Evolutionary conservation across 108 stramenopile genomes (phyloP).

Genomic region (Aurantiochytrium sp.): DNA sequence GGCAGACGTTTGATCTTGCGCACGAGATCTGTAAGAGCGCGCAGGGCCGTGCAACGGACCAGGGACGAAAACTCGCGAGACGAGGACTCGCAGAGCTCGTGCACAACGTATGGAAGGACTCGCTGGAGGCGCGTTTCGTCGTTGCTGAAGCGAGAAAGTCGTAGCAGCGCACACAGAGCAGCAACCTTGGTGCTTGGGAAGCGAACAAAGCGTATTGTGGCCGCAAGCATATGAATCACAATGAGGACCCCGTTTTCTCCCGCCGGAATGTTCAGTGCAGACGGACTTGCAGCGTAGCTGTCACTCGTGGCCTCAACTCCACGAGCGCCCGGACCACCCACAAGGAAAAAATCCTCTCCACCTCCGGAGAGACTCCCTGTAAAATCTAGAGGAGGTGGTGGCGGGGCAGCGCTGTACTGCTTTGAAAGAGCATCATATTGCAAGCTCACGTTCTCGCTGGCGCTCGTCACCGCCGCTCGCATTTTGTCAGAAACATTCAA

Average conservation of each 20-base stretch:
- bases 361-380: neutral
- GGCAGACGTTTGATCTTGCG: constrained; percentile 64
- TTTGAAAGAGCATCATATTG: neutral
- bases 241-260: constrained; percentile 35
- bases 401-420: neutral
- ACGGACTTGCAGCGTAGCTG: neutral
- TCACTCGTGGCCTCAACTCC: neutral
- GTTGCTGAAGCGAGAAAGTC: constrained; percentile 59
- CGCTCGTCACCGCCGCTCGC: neutral
- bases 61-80: constrained; percentile 33
- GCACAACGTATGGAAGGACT: constrained; percentile 75
- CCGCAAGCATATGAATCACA: constrained; percentile 70
- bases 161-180: constrained; percentile 69
- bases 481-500: neutral
- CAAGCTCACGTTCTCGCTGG: neutral
- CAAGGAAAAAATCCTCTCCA: neutral
- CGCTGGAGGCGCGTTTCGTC: constrained; percentile 84
- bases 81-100: constrained; percentile 69
- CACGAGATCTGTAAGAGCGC: constrained; percentile 61
- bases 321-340: neutral
- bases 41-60: constrained; percentile 68
- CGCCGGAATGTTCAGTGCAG: neutral
- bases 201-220: constrained; percentile 75
- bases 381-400: neutral
- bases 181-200: constrained; percentile 74